Evolutionary conservation across 208 protist species (phyloP), one percentile per base, ranked within the genome.

Genomic region (Crithidia fasciculata): DNA sequence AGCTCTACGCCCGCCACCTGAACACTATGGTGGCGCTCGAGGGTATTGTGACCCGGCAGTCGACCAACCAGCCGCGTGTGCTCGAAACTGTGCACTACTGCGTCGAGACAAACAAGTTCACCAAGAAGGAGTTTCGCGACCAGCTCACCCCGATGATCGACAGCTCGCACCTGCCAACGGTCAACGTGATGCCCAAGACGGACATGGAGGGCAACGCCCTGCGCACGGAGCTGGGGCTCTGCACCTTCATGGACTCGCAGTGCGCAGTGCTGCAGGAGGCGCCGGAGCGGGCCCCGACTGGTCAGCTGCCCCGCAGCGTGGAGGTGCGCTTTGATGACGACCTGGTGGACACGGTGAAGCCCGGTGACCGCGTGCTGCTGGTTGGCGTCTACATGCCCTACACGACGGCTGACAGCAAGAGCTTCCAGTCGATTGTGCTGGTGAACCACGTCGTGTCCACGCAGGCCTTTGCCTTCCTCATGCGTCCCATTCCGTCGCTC

Each of bases 31-130:
- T 99, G 2, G 93, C 90, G 41, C 76, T 99, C 18, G 97, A 99
- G 65, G 99, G 99, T 57, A 99, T 99, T 68, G 88, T 99, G 3
- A 99, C 98, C 19, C 98, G 98, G 61, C 98, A 98, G 95, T 94
- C 85, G 5, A 81, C 87, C 10, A 92, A 93, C 74, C 86, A 88
- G 9, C 89, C 91, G 37, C 84, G 92, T 2, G 90, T 96, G 41
- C 37, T 95, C 15, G 91, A 95, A 81, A 96, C 90, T 40, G 95
- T 99, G 5, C 98, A 99, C 86, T 99, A 99, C 88, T 99, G 96
- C 80, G 78, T 83, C 13, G 86, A 83, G 49, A 99, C 97, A 9
- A 96, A 96, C 70, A 84, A 94, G 68, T 96, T 96, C 56, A 84
- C 85, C 0, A 83, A 82, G 50, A 94, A 93, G 61, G 82, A 93